A percentile compares a stretch with the other conserved stretches of the same genome.
Conservation (phyloP, 257 asterid genomes). For the Parsonsia alboflavescens region DNA sequence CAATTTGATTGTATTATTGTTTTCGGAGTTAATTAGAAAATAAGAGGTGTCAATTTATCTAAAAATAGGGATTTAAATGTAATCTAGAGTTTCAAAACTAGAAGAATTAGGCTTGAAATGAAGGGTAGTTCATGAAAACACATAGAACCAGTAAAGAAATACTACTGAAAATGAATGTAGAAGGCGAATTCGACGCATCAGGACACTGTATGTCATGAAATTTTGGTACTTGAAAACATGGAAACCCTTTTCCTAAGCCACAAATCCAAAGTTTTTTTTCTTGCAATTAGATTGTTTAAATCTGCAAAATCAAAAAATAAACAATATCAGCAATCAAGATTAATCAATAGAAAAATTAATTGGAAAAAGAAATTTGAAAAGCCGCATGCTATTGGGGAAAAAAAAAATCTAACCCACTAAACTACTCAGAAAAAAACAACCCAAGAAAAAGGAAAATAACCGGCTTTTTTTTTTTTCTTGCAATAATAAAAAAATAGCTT, state of each 20-base stretch:
- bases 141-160: slow-evolving; percentile 82
- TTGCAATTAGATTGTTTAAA: not conserved
- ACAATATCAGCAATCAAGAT: not conserved
- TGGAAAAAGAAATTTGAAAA: no score
- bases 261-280: not conserved
- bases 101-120: not conserved
- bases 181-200: slow-evolving; percentile 58
- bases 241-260: not conserved
- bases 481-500: no score
- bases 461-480: no score
- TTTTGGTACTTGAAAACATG: slow-evolving; percentile 10
- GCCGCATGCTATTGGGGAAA: no score
- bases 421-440: no score
- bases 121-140: slow-evolving; percentile 59
- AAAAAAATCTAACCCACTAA: no score
- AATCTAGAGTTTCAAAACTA: not conserved
- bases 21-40: not conserved
- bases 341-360: not conserved
- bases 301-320: slow-evolving; percentile 6
- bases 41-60: not conserved
- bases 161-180: slow-evolving; percentile 91
- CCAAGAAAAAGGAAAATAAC: no score
- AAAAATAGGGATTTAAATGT: not conserved
- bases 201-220: slow-evolving; percentile 39
- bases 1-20: not conserved